Evolutionary conservation across 108 stramenopile genomes (phyloP), one percentile per base, ranked within the genome.

Genomic region (Skeletonema costatum): DNA sequence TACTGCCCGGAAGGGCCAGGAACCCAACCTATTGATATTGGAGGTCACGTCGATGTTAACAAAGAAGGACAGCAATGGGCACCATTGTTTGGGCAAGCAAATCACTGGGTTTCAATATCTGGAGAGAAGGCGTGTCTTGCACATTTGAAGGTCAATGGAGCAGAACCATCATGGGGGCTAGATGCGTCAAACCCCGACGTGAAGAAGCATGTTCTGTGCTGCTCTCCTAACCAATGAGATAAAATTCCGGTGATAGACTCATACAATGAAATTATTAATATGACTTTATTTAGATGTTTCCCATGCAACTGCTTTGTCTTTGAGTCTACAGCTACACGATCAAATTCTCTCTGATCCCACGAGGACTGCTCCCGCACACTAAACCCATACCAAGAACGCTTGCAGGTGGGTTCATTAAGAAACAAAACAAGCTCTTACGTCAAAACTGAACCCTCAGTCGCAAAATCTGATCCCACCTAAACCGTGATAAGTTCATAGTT

Each of bases 191-290:
- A 56, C 31, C 61, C 44, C 29, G 81, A 67, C 29, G 29, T 75
- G 17, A 82, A 82, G 33, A 71, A 75, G 61, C 75, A 75, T 35
- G 63, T 82, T 25, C 70, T 82, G 59, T 82, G 81, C 32, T 82
- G 81, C 69, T 64, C 53, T 25, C 53, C 53, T 21, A 2, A 5
- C 5, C 53, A 16, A 56, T 56, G 44, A 46, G 16, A 56, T 4
- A n/a, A 5, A 3, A 25, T 8, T 0, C 16, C 25, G 7, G 25
- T 79, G 32, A 73, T 79, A 71, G 68, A 60, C 11, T 12, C 14
- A 46, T 46, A 46, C 44, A 46, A 25, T 25, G 25, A 25, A 25
- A 25, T 25, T 25, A 25, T 25, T 25, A 25, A 25, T 25, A 25
- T 25, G 25, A 25, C 25, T 25, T 25, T 25, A 46, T 14, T 46